phyloP scores from a whole-genome alignment of 1,284 basidiomycete genomes.

The Ceratobasidium sp. region DNA sequence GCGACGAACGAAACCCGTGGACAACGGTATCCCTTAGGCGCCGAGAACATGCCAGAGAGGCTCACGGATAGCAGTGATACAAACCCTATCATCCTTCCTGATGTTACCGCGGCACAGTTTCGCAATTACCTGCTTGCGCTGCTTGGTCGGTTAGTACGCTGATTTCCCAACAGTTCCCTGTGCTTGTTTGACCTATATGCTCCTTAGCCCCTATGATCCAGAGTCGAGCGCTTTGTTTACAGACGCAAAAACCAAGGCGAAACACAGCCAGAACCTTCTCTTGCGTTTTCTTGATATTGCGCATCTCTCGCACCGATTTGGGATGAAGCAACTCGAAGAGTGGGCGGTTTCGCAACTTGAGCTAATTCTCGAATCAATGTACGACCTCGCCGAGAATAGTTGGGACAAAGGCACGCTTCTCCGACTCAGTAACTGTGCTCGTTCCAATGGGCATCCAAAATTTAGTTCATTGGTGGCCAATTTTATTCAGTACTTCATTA shows the following conservation, averaged over 20 bases:
- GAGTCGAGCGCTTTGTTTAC: not conserved
- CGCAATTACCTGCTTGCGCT: not conserved
- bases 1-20: not conserved
- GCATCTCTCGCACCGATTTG: not conserved
- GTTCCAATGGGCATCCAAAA: too few relatives aligned
- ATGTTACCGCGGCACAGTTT: not conserved
- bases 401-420: conserved; percentile 2
- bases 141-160: not conserved
- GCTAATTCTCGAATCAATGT: conserved; percentile 7
- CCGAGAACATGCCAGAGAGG: not conserved
- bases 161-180: not conserved
- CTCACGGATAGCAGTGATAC: not conserved
- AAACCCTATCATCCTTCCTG: not conserved
- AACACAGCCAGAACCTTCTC: not conserved
- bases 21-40: not conserved
- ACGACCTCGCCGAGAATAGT: not conserved
- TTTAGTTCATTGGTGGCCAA: too few relatives aligned
- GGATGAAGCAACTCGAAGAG: not conserved
- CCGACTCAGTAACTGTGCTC: too few relatives aligned
- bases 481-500: not conserved
- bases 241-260: not conserved
- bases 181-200: not conserved
- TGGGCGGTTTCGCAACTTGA: conserved; percentile 4
- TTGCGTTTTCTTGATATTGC: conserved; percentile 4
- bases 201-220: not conserved